A percentile compares a stretch with the other conserved stretches of the same genome.
These are phyloP conservation scores for Lentinula sp. DNA, from an alignment of 768 basidiomycete species.

Conservation along the genomic window DNA sequence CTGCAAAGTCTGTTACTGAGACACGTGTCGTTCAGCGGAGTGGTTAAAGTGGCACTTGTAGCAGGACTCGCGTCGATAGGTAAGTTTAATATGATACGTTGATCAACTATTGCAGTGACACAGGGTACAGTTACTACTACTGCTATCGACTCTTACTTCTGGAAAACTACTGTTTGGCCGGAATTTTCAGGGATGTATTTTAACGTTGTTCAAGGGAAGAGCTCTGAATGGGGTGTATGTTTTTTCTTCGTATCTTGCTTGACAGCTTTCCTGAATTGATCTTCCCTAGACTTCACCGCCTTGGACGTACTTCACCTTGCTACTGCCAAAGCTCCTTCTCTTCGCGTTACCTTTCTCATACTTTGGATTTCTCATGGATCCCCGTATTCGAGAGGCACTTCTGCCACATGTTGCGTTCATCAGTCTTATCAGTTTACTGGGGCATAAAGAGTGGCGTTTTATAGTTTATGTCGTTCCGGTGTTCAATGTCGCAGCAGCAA, in stretches of 20 bases:
- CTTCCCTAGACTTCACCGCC: constrained; percentile 58
- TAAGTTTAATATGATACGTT: constrained; percentile 18
- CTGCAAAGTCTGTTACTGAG: constrained; percentile 44
- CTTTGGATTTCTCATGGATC: constrained; percentile 44
- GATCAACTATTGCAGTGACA: not conserved
- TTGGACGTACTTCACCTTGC: constrained; percentile 55
- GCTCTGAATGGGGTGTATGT: constrained; percentile 88
- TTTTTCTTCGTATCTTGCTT: not conserved
- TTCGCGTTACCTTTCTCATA: constrained; percentile 54
- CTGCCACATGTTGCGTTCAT: constrained; percentile 50
- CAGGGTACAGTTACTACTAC: constrained; percentile 47
- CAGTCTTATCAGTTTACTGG: constrained; percentile 62
- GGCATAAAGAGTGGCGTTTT: constrained; percentile 99
- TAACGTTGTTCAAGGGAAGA: constrained; percentile 84
- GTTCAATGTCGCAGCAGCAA: constrained; percentile 74
- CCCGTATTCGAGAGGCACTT: constrained; percentile 43
- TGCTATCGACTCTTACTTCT: constrained; percentile 80
- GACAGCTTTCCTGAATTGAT: not conserved
- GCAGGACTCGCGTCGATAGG: constrained; percentile 47
- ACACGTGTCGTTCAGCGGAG: constrained; percentile 32
- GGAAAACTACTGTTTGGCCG: constrained; percentile 77
- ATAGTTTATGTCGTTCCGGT: constrained; percentile 81
- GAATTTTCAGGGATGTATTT: constrained; percentile 76
- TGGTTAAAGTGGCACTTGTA: constrained; percentile 45
- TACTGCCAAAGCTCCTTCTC: constrained; percentile 77